phyloP scores from a whole-genome alignment of 495 filamentous ascomycete species.

The Aspergillus campestris region DNA sequence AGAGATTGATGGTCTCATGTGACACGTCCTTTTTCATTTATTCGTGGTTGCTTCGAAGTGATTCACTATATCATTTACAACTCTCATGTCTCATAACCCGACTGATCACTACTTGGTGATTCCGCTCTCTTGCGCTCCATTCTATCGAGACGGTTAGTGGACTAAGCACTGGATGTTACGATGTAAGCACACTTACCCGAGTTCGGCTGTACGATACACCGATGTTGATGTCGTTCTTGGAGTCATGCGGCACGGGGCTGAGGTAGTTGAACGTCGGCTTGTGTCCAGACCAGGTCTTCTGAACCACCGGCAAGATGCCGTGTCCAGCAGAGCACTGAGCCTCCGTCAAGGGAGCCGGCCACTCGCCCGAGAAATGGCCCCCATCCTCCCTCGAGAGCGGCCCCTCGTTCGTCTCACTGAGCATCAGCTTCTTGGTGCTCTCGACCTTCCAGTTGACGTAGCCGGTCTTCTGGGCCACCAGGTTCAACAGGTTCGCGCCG shows the following conservation, averaged over 20 bases:
- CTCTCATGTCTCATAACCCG: too few species aligned
- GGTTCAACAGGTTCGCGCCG: conserved; percentile 54
- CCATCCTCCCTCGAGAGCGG: conserved; percentile 27
- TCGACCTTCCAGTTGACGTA: conserved; percentile 38
- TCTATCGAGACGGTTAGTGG: background rate
- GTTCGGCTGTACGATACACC: conserved; percentile 15
- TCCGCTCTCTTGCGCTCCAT: background rate
- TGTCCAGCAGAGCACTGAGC: conserved; percentile 36
- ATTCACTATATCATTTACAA: too few species aligned
- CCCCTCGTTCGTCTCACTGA: conserved; percentile 40
- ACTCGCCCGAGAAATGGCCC: conserved; percentile 24
- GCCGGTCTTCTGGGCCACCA: conserved; percentile 42
- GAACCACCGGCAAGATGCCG: conserved; percentile 32
- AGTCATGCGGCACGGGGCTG: conserved; percentile 24
- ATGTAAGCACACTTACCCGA: conserved; percentile 3
- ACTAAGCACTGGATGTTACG: background rate
- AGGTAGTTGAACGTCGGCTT: conserved; percentile 33
- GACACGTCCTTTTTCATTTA: too few species aligned
- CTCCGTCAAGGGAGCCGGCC: conserved; percentile 34
- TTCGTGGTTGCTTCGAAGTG: too few species aligned
- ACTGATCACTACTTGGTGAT: too few species aligned
- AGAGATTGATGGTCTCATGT: too few species aligned
- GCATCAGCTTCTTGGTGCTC: conserved; percentile 24
- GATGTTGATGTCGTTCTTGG: conserved; percentile 5
- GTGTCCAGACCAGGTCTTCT: conserved; percentile 25